A percentile compares a stretch with the other conserved stretches of the same genome.
Evolutionary conservation across 2,329 filamentous ascomycete genomes (phyloP).

Genomic region (Aspergillus tamarii): DNA sequence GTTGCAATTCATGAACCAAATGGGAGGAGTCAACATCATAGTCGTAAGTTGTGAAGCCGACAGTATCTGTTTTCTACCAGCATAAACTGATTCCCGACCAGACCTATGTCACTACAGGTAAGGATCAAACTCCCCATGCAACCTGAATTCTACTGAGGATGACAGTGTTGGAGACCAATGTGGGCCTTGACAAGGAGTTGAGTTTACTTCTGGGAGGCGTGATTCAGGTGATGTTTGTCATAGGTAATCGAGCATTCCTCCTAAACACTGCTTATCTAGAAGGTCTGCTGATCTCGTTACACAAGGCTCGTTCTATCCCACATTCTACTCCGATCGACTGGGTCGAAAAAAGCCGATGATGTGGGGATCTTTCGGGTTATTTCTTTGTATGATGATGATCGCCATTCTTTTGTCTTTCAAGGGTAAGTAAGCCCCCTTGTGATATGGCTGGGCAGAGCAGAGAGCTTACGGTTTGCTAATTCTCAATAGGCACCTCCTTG

Average conservation of each 20-base stretch:
- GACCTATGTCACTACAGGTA: slow-evolving; percentile 33
- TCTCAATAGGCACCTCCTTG: slow-evolving; percentile 27
- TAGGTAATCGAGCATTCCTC: slow-evolving; percentile 22
- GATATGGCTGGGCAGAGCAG: background rate
- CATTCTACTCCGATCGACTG: slow-evolving; percentile 50
- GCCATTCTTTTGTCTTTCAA: slow-evolving; percentile 49
- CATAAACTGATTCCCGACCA: slow-evolving; percentile 12
- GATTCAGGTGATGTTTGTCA: slow-evolving; percentile 35
- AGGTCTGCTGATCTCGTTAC: slow-evolving; percentile 7
- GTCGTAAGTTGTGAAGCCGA: slow-evolving; percentile 39
- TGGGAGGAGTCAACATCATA: slow-evolving; percentile 52
- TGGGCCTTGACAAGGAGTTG: slow-evolving; percentile 49
- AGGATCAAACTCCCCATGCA: background rate
- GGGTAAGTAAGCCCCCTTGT: slow-evolving; percentile 22
- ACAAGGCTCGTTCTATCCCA: slow-evolving; percentile 47
- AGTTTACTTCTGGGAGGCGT: slow-evolving; percentile 53
- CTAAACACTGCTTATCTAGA: background rate
- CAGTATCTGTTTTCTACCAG: background rate
- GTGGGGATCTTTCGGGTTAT: slow-evolving; percentile 37
- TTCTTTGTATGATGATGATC: slow-evolving; percentile 47
- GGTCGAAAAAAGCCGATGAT: slow-evolving; percentile 44
- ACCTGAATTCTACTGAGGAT: slow-evolving; percentile 3
- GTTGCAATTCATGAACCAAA: slow-evolving; percentile 56
- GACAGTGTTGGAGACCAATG: slow-evolving; percentile 49
- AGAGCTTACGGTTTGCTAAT: background rate